phyloP scores from a whole-genome alignment of 2,329 filamentous ascomycete genomes.

The Penicillium brevicompactum region DNA sequence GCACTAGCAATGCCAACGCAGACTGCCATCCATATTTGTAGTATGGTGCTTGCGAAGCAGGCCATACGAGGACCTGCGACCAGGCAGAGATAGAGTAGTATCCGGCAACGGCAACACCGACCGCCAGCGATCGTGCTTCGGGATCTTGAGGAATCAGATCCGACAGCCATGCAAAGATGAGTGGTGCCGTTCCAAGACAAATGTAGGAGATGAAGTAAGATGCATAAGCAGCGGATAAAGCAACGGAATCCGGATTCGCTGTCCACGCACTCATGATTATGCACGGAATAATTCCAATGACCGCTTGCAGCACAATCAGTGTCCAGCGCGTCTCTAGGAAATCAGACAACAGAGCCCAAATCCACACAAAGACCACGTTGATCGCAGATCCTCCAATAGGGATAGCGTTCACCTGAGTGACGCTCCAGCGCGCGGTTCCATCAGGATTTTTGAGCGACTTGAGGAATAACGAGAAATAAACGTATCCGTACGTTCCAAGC shows the following conservation, averaged over 20 bases:
- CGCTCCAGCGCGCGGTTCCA: slow-evolving; percentile 46
- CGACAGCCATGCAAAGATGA: slow-evolving; percentile 57
- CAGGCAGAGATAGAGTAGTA: slow-evolving; percentile 56
- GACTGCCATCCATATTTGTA: slow-evolving; percentile 55
- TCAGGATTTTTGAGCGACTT: slow-evolving; percentile 36
- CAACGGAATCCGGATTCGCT: slow-evolving; percentile 44
- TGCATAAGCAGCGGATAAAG: slow-evolving; percentile 53
- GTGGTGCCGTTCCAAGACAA: slow-evolving; percentile 52
- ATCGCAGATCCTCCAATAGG: slow-evolving; percentile 53
- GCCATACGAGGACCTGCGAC: slow-evolving; percentile 57
- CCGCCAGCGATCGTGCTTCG: slow-evolving; percentile 52
- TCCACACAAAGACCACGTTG: slow-evolving; percentile 56
- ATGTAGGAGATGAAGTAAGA: slow-evolving; percentile 56
- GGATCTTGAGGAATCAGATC: slow-evolving; percentile 55
- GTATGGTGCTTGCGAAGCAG: slow-evolving; percentile 53
- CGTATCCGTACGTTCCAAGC: slow-evolving; percentile 50
- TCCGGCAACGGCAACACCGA: slow-evolving; percentile 52
- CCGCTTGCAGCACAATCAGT: slow-evolving; percentile 51
- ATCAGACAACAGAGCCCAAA: slow-evolving; percentile 58
- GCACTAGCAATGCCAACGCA: slow-evolving; percentile 46
- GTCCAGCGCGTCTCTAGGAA: slow-evolving; percentile 53
- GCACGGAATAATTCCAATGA: slow-evolving; percentile 51
- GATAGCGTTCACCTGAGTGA: slow-evolving; percentile 52
- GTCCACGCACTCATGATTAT: slow-evolving; percentile 61
- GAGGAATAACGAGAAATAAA: slow-evolving; percentile 27